Evolutionary conservation across 2,329 filamentous ascomycete genomes (phyloP), one percentile per base, ranked within the genome.

Genomic region (Drechslerella stenobrocha): DNA sequence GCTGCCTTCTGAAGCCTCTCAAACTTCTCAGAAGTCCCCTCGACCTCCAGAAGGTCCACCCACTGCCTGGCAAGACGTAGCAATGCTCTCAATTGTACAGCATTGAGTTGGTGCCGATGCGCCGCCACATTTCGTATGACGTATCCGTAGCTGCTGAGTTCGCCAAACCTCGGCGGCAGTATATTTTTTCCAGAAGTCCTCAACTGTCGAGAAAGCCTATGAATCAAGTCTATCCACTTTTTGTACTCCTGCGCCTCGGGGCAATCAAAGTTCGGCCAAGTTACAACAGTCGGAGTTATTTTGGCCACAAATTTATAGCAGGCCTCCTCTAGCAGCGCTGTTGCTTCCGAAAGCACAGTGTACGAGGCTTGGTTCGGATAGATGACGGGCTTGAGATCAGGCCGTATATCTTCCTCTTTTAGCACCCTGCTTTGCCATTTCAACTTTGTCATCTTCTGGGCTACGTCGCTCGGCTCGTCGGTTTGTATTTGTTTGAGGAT

Each of bases 161-260:
- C 55, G 9, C 7, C 1, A 37, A 60, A 67, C 18, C 44, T 50
- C 15, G 55, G 35, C 13, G 63, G 63, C n/a, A 67, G 28, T 2
- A 26, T 37, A n/a, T 56, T 44, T 23, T 53, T 46, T 40, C 32
- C 50, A 22, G 53, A 34, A 18, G 45, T 35, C 50, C 35, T 53
- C n/a, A 42, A 7, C 8, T 42, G 37, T 20, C 37, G 37, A 45
- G 47, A 32, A 15, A 66, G 44, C 55, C 35, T 50, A 6, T 35
- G n/a, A 35, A 67, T 67, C 23, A 67, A 37, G 9, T 47, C 40
- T 1, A 60, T 44, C 63, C 63, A 67, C 5, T 18, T 23, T 24
- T 67, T 67, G 37, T 55, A 60, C 28, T 67, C 63, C 37, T 67
- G 63, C 1, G 63, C 63, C 32, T 67, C 63, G 4, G 63, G 63